Evolutionary conservation across 441 rosid species (phyloP).

Genomic region (Kokia cookei): DNA sequence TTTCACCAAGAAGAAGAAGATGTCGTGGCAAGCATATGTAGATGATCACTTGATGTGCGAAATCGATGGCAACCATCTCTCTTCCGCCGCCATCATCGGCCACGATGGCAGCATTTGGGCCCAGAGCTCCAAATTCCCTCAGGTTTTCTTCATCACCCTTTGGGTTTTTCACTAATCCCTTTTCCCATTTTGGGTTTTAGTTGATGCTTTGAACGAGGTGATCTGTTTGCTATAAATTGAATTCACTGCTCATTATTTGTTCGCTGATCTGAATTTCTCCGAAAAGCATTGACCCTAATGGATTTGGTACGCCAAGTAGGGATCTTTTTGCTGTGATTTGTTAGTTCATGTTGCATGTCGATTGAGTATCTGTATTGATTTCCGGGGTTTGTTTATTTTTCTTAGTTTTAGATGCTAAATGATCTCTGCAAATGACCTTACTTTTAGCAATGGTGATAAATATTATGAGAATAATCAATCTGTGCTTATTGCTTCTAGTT

Average conservation of each 20-base stretch:
- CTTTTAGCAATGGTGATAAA: background rate
- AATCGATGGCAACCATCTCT: conserved; percentile 50
- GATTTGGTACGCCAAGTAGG: background rate
- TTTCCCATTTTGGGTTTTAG: background rate
- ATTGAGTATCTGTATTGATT: background rate
- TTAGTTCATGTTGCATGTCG: background rate
- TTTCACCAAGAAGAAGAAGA: conserved; percentile 24
- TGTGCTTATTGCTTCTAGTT: background rate
- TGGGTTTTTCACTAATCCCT: background rate
- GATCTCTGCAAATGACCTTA: background rate
- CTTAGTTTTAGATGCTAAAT: background rate
- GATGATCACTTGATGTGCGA: conserved; percentile 75
- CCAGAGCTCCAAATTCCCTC: conserved; percentile 54
- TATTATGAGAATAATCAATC: background rate
- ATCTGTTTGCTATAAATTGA: background rate
- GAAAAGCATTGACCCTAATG: background rate
- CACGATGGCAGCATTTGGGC: conserved; percentile 76
- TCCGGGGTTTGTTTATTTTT: background rate
- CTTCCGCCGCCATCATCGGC: conserved; percentile 65
- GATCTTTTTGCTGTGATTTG: background rate
- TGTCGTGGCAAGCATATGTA: conserved; percentile 86
- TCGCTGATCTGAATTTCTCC: background rate
- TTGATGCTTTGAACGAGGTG: background rate
- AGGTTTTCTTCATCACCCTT: conserved; percentile 18
- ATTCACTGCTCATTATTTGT: background rate